A percentile compares a stretch with the other conserved stretches of the same genome.
Conservation (phyloP, 345 rosid species). For the Syzygium grande region DNA sequence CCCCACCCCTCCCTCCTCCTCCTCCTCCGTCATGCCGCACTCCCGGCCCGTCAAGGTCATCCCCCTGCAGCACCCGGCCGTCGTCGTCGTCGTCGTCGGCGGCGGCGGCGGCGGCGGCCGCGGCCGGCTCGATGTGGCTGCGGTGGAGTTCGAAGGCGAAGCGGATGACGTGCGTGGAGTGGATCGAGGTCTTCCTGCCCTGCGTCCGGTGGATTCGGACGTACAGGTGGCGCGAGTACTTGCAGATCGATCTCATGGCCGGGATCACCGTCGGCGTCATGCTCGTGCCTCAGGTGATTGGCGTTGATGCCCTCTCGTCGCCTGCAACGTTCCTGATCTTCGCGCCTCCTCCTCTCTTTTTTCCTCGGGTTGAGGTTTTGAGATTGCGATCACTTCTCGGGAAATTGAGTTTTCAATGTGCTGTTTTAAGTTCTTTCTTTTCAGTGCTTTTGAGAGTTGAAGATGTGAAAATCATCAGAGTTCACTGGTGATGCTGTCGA, state of each 20-base stretch:
- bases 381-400: background rate
- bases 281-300: constrained; percentile 98
- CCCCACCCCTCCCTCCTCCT: background rate
- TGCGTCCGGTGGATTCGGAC: constrained; percentile 85
- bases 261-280: constrained; percentile 89
- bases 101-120: constrained; percentile 5
- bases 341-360: background rate
- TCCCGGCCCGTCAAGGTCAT: constrained; percentile 69
- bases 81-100: constrained; percentile 17
- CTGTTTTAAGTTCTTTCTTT: background rate
- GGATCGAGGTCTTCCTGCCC: constrained; percentile 60
- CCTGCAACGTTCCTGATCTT: background rate
- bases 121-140: constrained; percentile 17
- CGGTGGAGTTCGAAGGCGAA: constrained; percentile 35
- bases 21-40: constrained; percentile 26
- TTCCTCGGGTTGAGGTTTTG: background rate
- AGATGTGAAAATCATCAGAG: background rate
- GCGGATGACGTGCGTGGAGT: constrained; percentile 45
- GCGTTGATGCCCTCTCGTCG: background rate
- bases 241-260: constrained; percentile 87
- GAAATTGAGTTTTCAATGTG: background rate
- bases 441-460: background rate
- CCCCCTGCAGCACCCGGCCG: constrained; percentile 74
- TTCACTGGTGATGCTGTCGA: background rate
- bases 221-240: constrained; percentile 70